Percentiles rank a stretch among this genome's conserved stretches.
Conservation (phyloP, 2,329 filamentous ascomycete genomes). For the Cordyceps cateniannulata region DNA sequence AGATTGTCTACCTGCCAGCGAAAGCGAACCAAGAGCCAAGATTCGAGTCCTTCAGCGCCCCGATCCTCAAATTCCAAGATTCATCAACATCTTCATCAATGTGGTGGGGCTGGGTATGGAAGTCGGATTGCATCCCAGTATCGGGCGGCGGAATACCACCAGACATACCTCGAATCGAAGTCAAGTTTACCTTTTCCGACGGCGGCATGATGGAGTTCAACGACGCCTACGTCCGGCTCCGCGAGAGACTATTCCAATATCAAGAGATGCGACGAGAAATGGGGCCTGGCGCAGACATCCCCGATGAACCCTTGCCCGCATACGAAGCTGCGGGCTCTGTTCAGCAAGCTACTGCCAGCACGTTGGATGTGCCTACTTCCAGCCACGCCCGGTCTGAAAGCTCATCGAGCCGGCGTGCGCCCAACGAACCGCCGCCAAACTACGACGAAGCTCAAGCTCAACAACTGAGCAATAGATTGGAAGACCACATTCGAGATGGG, state of each 20-base stretch:
- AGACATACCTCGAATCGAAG: conserved; percentile 64
- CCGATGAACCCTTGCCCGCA: conserved; percentile 80
- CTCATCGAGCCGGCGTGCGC: conserved; percentile 33
- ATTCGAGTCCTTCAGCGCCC: conserved; percentile 83
- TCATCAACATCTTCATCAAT: conserved; percentile 73
- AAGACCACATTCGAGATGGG: conserved; percentile 68
- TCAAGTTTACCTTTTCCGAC: conserved; percentile 87
- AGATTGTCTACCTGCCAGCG: conserved; percentile 84
- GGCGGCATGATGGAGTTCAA: conserved; percentile 93
- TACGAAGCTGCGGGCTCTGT: conserved; percentile 58
- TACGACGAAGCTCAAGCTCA: conserved; percentile 89
- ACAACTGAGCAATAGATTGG: conserved; percentile 50
- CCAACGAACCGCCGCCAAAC: conserved; percentile 77
- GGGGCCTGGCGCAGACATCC: conserved; percentile 57
- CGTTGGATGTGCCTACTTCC: conserved; percentile 18
- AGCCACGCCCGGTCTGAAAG: conserved; percentile 29
- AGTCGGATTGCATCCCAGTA: conserved; percentile 71
- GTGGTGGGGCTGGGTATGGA: conserved; percentile 93
- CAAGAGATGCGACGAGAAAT: conserved; percentile 67
- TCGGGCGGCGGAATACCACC: conserved; percentile 76
- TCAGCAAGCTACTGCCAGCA: conserved; percentile 22
- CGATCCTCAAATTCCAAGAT: conserved; percentile 82
- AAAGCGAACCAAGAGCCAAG: conserved; percentile 52
- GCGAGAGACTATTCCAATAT: conserved; percentile 75
- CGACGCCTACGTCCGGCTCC: conserved; percentile 72